Evolutionary conservation across 371 early-diverging fungal genomes (phyloP).

Genomic region (Funneliformis caledonium): DNA sequence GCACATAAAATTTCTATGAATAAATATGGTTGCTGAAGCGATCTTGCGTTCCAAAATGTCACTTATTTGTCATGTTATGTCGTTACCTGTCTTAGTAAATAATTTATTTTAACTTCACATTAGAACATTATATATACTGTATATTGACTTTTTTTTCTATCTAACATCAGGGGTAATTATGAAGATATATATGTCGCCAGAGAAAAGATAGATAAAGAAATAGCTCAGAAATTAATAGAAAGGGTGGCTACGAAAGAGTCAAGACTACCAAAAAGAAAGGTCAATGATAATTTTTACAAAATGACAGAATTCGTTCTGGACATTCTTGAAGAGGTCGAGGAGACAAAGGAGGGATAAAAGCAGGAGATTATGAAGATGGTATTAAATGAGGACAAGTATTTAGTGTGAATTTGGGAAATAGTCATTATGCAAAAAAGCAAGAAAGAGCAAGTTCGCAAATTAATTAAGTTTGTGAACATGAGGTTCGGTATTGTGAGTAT

Average conservation of each 20-base stretch:
- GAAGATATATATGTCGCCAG: background rate
- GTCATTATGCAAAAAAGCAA: background rate
- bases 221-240: background rate
- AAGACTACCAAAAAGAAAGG: background rate
- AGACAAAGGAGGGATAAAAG: background rate
- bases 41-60: conserved; percentile 20
- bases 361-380: conserved; percentile 9
- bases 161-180: conserved; percentile 10
- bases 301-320: conserved; percentile 12
- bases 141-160: conserved; percentile 12
- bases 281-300: background rate
- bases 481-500: conserved; percentile 20
- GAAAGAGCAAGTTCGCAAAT: conserved; percentile 5
- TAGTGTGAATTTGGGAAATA: background rate
- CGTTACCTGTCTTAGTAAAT: background rate
- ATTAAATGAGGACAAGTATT: background rate
- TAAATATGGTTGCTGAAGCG: conserved; percentile 4
- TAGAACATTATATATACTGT: background rate
- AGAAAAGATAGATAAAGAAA: background rate
- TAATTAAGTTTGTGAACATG: conserved; percentile 12
- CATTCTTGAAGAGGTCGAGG: conserved; percentile 18
- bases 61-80: conserved; percentile 29
- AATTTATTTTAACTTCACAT: conserved; percentile 8
- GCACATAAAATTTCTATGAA: background rate
- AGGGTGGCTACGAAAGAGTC: background rate